These are phyloP conservation scores for Neonectria coccinea DNA, from an alignment of 2,329 filamentous ascomycete species.

Conservation along the genomic window DNA sequence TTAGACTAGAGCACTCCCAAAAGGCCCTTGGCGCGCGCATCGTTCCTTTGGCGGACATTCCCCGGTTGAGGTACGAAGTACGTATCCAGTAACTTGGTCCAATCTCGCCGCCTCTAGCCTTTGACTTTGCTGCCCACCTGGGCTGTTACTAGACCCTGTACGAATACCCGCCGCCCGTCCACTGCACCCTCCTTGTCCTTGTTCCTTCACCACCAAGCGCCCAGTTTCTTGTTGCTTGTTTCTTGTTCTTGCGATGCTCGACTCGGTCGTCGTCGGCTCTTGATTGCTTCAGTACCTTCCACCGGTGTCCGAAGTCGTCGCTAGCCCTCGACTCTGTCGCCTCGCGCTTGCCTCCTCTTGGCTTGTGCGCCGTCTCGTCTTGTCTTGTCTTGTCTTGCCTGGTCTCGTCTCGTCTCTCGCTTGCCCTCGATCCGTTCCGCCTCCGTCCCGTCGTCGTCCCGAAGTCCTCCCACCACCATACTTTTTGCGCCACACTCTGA, in stretches of 20 bases:
- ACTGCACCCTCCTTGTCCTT: conserved; percentile 7
- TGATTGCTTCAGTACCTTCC: conserved; percentile 13
- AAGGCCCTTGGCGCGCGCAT: conserved; percentile 24
- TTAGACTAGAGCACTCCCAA: conserved; percentile 21
- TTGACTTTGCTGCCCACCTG: conserved; percentile 1
- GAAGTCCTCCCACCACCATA: conserved; percentile 21
- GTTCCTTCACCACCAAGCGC: neutral
- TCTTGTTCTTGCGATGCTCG: neutral
- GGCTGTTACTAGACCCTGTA: conserved; percentile 2
- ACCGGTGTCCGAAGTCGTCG: conserved; percentile 3
- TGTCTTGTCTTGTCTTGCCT: conserved; percentile 7
- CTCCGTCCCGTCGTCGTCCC: conserved; percentile 35
- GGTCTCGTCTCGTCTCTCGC: conserved; percentile 27
- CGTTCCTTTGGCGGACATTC: conserved; percentile 14
- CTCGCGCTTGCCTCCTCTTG: conserved; percentile 1
- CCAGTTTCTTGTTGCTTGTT: neutral
- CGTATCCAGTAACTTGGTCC: conserved; percentile 20
- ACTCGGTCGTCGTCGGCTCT: neutral
- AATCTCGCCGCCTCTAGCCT: conserved; percentile 13
- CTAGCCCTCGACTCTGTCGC: conserved; percentile 8
- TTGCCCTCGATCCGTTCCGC: conserved; percentile 26
- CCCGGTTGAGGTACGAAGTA: conserved; percentile 11
- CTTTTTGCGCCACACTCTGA: conserved; percentile 40
- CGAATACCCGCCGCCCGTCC: conserved; percentile 1
- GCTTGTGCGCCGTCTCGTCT: conserved; percentile 14